These are phyloP conservation scores for Avena insularis DNA, from an alignment of 176 grass and related monocot genomes.

Conservation along the genomic window DNA sequence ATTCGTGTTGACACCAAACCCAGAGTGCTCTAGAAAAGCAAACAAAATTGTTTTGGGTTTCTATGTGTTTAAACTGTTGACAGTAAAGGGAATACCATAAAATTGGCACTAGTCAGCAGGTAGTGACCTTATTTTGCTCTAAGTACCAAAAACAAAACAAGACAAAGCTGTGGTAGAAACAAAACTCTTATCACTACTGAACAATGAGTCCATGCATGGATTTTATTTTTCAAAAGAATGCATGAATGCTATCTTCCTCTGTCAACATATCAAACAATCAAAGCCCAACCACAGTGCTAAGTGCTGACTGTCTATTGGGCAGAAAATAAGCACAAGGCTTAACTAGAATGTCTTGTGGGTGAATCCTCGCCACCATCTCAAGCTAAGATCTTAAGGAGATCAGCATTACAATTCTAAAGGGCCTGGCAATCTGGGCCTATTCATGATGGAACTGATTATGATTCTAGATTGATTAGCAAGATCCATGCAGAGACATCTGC, in stretches of 20 bases:
- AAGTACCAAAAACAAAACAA: not conserved
- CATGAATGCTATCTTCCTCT: slow-evolving; percentile 6
- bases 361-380: slow-evolving; percentile 39
- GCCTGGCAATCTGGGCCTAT: slow-evolving; percentile 15
- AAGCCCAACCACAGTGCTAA: slow-evolving; percentile 32
- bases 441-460: slow-evolving; percentile 39
- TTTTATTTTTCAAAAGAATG: not conserved
- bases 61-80: not conserved
- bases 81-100: not conserved
- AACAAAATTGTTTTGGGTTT: not conserved
- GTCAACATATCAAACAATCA: slow-evolving; percentile 46
- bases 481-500: slow-evolving; percentile 24
- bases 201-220: not conserved
- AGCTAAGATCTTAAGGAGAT: slow-evolving; percentile 23
- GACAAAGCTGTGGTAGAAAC: not conserved
- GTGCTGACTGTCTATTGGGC: slow-evolving; percentile 14
- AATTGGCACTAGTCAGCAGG: slow-evolving; percentile 22
- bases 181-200: slow-evolving; percentile 20
- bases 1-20: slow-evolving; percentile 15
- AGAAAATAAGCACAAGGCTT: slow-evolving; percentile 22
- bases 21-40: not conserved
- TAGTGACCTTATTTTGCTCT: not conserved
- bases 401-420: slow-evolving; percentile 18
- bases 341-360: slow-evolving; percentile 29
- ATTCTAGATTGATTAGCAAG: slow-evolving; percentile 6